Evolutionary conservation across 1,284 basidiomycete genomes (phyloP).

Genomic region (Pseudozyma sp.): DNA sequence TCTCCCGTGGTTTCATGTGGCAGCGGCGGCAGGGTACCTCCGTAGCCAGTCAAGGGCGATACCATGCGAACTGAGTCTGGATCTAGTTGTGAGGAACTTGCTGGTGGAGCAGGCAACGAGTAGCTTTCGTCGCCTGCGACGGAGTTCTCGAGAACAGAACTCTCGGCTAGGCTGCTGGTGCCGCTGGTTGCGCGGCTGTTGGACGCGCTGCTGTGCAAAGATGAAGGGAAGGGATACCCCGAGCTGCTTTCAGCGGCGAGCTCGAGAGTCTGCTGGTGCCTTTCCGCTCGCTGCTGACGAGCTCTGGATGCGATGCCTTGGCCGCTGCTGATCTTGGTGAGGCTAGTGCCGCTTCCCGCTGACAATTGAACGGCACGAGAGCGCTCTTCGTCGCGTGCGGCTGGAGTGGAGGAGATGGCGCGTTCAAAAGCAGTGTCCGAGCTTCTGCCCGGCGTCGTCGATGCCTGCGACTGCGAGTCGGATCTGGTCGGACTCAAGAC

Average conservation of each 20-base stretch:
- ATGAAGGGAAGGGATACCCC: constrained; percentile 29
- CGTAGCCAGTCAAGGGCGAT: constrained; percentile 32
- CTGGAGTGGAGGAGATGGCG: constrained; percentile 20
- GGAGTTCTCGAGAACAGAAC: constrained; percentile 39
- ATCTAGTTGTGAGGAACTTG: not conserved
- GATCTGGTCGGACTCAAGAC: constrained; percentile 23
- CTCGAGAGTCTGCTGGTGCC: constrained; percentile 44
- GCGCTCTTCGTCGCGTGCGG: constrained; percentile 26
- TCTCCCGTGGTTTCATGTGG: constrained; percentile 44
- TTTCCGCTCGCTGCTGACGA: constrained; percentile 37
- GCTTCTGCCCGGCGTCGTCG: constrained; percentile 16
- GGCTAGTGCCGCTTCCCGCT: constrained; percentile 19
- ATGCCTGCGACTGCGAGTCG: constrained; percentile 30
- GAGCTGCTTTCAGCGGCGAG: constrained; percentile 17
- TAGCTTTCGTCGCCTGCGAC: constrained; percentile 56
- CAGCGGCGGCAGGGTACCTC: constrained; percentile 25
- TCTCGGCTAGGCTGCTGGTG: constrained; percentile 28
- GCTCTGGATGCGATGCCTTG: constrained; percentile 35
- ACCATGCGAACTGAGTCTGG: constrained; percentile 6
- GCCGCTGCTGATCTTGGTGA: constrained; percentile 34
- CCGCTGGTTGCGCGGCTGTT: constrained; percentile 33
- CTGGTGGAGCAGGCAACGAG: constrained; percentile 21
- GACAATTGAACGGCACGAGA: constrained; percentile 38
- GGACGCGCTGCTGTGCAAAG: constrained; percentile 22
- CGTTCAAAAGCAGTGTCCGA: constrained; percentile 19